A percentile compares a stretch with the other conserved stretches of the same genome.
Conservation (phyloP, 2,329 filamentous ascomycete genomes). For the Elsinoe arachidis region DNA sequence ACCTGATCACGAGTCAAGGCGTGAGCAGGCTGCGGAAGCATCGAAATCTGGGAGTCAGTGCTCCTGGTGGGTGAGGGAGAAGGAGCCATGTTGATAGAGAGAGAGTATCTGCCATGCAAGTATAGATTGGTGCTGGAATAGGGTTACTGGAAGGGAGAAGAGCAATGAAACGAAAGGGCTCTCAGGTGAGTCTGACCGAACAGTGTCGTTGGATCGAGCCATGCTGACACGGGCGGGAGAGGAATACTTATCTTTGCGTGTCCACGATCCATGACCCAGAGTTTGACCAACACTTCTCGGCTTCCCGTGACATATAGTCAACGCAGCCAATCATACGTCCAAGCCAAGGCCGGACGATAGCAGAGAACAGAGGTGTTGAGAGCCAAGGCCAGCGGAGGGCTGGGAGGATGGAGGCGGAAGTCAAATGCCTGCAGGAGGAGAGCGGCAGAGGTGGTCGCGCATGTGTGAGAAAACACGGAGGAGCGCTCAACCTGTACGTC, state of each 20-base stretch:
- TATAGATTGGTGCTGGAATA: not conserved
- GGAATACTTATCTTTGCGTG: not conserved
- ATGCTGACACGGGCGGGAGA: not conserved
- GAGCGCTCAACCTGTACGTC: not conserved
- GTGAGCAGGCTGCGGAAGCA: slow-evolving; percentile 54
- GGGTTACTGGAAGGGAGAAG: not conserved
- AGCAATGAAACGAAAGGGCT: not conserved
- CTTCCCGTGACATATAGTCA: not conserved
- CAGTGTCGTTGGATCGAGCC: not conserved
- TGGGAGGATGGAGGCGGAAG: not conserved
- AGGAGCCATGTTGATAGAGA: not conserved
- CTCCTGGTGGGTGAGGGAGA: slow-evolving; percentile 3
- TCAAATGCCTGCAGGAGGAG: not conserved
- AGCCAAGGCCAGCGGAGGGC: slow-evolving; percentile 5
- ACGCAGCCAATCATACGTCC: not conserved
- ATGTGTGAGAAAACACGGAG: not conserved
- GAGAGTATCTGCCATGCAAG: not conserved
- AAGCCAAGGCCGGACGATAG: too few relatives aligned
- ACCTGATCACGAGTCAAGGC: slow-evolving; percentile 47
- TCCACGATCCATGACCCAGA: not conserved
- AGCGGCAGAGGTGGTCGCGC: not conserved
- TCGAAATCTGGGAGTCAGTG: not conserved
- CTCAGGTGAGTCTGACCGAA: not conserved
- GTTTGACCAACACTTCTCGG: not conserved
- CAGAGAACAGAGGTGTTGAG: not conserved